These are phyloP conservation scores for Gentiana macrophylla DNA, from an alignment of 257 asterid genomes.

Conservation along the genomic window DNA sequence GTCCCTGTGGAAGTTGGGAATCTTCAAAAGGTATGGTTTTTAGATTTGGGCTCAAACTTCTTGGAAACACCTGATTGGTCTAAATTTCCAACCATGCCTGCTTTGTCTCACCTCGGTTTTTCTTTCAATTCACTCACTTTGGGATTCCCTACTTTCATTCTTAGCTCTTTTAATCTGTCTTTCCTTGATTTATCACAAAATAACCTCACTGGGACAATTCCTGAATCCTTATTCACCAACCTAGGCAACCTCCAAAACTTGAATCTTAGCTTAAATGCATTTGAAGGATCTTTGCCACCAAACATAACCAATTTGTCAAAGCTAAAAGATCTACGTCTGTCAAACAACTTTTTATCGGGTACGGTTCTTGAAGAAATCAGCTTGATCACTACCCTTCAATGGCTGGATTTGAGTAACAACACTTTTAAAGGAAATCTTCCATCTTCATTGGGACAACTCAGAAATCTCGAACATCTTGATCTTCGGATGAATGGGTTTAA, in stretches of 20 bases:
- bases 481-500: slow-evolving; percentile 14
- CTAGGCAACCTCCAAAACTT: slow-evolving; percentile 42
- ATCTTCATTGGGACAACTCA: slow-evolving; percentile 23
- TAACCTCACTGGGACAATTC: slow-evolving; percentile 44
- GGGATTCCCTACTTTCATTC: slow-evolving; percentile 55
- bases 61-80: slow-evolving; percentile 59
- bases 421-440: slow-evolving; percentile 38
- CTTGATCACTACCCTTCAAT: slow-evolving; percentile 24
- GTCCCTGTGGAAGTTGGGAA: slow-evolving; percentile 59
- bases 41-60: slow-evolving; percentile 65
- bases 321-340: slow-evolving; percentile 36
- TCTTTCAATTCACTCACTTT: slow-evolving; percentile 28
- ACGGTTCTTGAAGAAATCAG: slow-evolving; percentile 33
- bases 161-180: slow-evolving; percentile 40
- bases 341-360: slow-evolving; percentile 38
- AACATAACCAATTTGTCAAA: slow-evolving; percentile 35
- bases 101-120: slow-evolving; percentile 36
- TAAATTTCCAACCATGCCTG: slow-evolving; percentile 35
- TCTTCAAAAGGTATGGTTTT: slow-evolving; percentile 34
- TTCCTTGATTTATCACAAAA: slow-evolving; percentile 55
- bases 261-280: slow-evolving; percentile 32
- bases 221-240: slow-evolving; percentile 40
- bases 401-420: slow-evolving; percentile 40
- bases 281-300: slow-evolving; percentile 43
- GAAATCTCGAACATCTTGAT: slow-evolving; percentile 19